Percentiles rank a stretch among this genome's conserved stretches.
These are phyloP conservation scores for Oryza rufipogon DNA, from an alignment of 176 grass and related monocot genomes.

Conservation along the genomic window DNA sequence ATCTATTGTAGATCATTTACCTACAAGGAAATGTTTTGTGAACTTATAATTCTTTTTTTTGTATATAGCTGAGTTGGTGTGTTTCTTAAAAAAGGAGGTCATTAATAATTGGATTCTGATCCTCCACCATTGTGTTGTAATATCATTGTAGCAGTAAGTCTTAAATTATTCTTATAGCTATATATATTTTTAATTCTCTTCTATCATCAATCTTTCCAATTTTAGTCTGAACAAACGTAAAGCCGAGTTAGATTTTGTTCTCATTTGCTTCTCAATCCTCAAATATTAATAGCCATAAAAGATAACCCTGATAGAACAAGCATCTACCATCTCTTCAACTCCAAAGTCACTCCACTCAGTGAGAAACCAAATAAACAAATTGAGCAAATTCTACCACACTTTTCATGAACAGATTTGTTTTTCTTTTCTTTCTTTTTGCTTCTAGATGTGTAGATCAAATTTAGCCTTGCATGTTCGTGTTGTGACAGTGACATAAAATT, in stretches of 20 bases:
- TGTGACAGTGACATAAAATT: background rate
- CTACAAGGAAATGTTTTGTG: background rate
- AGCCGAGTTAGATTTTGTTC: background rate
- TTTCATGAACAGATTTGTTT: background rate
- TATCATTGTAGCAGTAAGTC: background rate
- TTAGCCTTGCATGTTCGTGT: background rate
- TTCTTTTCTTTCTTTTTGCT: background rate
- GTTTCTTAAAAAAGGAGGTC: background rate
- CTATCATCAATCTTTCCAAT: too few species aligned
- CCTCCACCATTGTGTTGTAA: background rate
- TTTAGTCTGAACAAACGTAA: background rate
- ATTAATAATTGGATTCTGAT: background rate
- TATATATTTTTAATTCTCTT: background rate
- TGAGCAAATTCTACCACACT: background rate
- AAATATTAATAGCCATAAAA: background rate
- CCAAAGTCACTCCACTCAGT: background rate
- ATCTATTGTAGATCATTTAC: background rate
- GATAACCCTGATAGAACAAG: background rate
- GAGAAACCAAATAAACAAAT: background rate
- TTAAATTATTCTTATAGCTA: background rate
- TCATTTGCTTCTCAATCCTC: background rate
- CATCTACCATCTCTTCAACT: background rate
- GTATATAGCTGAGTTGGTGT: background rate
- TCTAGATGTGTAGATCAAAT: background rate
- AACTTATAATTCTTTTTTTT: background rate